Percentiles rank a stretch among this genome's conserved stretches.
Conservation (phyloP, 2,329 filamentous ascomycete species). For the Monosporascus sp. region DNA sequence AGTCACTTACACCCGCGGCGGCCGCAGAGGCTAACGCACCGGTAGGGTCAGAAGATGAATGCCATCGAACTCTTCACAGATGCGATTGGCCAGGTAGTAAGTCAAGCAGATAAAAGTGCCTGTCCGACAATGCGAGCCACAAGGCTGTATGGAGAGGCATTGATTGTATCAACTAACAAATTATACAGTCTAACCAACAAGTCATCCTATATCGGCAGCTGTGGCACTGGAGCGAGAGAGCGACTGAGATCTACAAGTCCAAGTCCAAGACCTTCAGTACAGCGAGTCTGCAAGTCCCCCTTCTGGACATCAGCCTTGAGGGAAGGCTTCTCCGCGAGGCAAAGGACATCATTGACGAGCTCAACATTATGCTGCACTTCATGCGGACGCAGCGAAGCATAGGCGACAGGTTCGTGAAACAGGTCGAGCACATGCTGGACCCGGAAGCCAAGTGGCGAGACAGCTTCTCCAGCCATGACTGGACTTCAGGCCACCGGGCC, state of each 20-base stretch:
- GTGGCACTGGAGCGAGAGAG: conserved; percentile 29
- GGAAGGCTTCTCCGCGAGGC: conserved; percentile 37
- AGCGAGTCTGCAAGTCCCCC: conserved; percentile 21
- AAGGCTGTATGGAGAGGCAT: too few relatives aligned
- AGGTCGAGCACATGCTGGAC: conserved; percentile 17
- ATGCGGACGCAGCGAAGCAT: conserved; percentile 30
- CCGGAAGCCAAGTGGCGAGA: not conserved
- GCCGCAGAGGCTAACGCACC: too few relatives aligned
- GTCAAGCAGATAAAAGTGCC: conserved; percentile 9
- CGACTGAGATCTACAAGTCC: conserved; percentile 15
- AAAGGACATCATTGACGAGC: conserved; percentile 42
- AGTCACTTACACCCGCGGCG: too few relatives aligned
- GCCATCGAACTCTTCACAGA: conserved; percentile 36
- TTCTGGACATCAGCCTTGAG: conserved; percentile 38
- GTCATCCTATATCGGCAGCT: conserved; percentile 32
- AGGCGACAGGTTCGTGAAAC: conserved; percentile 20
- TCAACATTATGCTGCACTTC: conserved; percentile 40
- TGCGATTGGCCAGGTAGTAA: conserved; percentile 36
- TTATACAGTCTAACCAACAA: conserved; percentile 29
- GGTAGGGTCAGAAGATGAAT: too few relatives aligned
- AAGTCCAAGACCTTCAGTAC: not conserved
- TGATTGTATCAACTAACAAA: not conserved
- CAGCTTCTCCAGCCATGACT: conserved; percentile 3
- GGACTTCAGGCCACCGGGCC: too few relatives aligned
- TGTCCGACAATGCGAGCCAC: too few relatives aligned